Conservation (phyloP, 2,329 filamentous ascomycete species). For the Pseudogymnoascus sp. region DNA sequence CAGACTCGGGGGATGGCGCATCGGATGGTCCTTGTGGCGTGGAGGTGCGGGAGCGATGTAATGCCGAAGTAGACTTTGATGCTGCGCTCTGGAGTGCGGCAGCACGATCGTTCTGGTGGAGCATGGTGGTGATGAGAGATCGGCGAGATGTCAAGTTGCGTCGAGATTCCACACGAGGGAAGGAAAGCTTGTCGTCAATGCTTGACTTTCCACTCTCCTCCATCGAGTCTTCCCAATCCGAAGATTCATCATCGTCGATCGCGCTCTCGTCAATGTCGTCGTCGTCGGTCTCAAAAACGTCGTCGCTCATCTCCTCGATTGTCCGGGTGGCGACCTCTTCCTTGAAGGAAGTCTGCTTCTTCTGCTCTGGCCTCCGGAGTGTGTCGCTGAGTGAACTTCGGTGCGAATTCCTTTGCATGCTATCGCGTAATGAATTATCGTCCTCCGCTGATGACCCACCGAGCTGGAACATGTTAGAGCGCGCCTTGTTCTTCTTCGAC, state of each 20-base stretch:
- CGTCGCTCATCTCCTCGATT: constrained; percentile 48
- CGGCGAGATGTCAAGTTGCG: constrained; percentile 75
- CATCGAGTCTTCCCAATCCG: constrained; percentile 55
- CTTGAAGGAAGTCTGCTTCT: constrained; percentile 77
- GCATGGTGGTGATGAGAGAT: constrained; percentile 82
- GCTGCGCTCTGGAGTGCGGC: constrained; percentile 56
- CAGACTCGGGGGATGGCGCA: constrained; percentile 38
- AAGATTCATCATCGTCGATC: constrained; percentile 58
- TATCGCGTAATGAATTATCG: constrained; percentile 57
- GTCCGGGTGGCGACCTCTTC: constrained; percentile 63
- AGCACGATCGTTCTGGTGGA: constrained; percentile 70
- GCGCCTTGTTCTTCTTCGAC: constrained; percentile 41
- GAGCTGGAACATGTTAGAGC: constrained; percentile 54
- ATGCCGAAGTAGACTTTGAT: constrained; percentile 43
- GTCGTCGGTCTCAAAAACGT: constrained; percentile 52
- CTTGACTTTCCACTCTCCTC: constrained; percentile 78
- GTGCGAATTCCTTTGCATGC: constrained; percentile 34
- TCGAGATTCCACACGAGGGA: constrained; percentile 85
- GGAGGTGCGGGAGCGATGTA: constrained; percentile 52
- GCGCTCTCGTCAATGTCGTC: constrained; percentile 73
- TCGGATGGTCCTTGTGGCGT: constrained; percentile 61
- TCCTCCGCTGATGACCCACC: constrained; percentile 79
- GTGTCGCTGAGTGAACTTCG: constrained; percentile 47
- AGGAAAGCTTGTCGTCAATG: constrained; percentile 69
- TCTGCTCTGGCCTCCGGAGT: constrained; percentile 40